Conservation (phyloP, 495 filamentous ascomycete genomes). For the Aspergillus nidulans region DNA sequence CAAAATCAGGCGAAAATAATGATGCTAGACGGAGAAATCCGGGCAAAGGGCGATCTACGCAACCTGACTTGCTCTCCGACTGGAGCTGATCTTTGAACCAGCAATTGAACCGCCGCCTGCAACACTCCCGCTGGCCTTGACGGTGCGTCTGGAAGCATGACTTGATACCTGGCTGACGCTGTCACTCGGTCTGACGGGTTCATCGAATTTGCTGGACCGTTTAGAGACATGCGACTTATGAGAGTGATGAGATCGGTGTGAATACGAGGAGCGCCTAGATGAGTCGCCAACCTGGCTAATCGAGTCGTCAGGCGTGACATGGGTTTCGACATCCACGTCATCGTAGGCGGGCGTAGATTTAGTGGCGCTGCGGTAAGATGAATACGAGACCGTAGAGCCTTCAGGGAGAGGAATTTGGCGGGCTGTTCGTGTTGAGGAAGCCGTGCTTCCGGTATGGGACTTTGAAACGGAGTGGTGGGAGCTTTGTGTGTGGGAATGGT, state of each 20-base stretch:
- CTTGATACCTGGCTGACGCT: constrained; percentile 61
- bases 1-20: constrained; percentile 9
- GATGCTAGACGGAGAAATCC: constrained; percentile 1
- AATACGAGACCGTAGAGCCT: constrained; percentile 20
- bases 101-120: constrained; percentile 20
- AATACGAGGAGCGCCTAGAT: constrained; percentile 23
- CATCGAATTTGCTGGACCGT: constrained; percentile 32
- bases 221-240: constrained; percentile 27
- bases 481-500: constrained; percentile 13
- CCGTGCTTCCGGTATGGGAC: constrained; percentile 20
- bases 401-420: constrained; percentile 30
- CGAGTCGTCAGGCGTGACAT: constrained; percentile 35
- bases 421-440: constrained; percentile 28
- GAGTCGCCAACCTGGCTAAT: constrained; percentile 33
- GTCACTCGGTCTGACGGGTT: constrained; percentile 56
- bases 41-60: constrained; percentile 12
- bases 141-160: constrained; percentile 30
- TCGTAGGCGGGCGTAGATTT: constrained; percentile 26
- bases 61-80: constrained; percentile 32
- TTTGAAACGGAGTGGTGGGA: constrained; percentile 16
- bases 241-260: constrained; percentile 30
- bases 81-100: constrained; percentile 27
- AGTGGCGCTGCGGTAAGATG: constrained; percentile 19
- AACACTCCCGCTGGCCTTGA: constrained; percentile 29
- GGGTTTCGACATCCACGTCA: constrained; percentile 28